Evolutionary conservation across 495 filamentous ascomycete genomes (phyloP).

Genomic region (Astrocystis sublimbata): DNA sequence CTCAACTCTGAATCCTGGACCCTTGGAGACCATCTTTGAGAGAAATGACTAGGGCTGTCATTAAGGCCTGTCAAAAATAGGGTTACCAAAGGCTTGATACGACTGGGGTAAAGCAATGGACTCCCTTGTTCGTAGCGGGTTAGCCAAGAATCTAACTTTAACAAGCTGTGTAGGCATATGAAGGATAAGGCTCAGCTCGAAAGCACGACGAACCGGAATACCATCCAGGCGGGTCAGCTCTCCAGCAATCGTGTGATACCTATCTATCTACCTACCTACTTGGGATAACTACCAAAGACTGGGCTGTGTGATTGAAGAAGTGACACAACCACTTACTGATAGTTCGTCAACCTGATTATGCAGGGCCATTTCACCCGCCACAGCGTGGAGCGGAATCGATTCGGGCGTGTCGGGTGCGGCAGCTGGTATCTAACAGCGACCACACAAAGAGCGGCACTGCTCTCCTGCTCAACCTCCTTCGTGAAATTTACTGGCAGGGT

Average conservation of each 20-base stretch:
- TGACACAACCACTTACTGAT: neutral
- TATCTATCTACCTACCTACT: neutral
- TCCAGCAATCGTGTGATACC: constrained; percentile 1
- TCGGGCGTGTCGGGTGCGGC: neutral
- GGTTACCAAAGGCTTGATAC: neutral
- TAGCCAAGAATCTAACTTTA: constrained; percentile 6
- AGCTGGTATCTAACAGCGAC: constrained; percentile 2
- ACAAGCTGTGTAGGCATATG: neutral
- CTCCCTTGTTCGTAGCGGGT: neutral
- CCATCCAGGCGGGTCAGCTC: too few relatives aligned
- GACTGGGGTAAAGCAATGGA: neutral
- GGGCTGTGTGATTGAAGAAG: neutral
- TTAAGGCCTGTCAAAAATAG: neutral
- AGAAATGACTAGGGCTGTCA: neutral
- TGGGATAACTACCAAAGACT: too few relatives aligned
- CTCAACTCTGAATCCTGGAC: constrained; percentile 4
- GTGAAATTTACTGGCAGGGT: neutral
- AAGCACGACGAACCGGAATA: neutral
- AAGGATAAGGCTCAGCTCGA: constrained; percentile 9
- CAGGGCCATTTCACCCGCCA: neutral
- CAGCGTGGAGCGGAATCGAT: neutral
- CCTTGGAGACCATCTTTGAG: neutral
- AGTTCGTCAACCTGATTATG: neutral
- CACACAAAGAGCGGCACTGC: neutral
- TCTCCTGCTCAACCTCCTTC: neutral